Evolutionary conservation across 2,329 filamentous ascomycete genomes (phyloP), one percentile per base, ranked within the genome.

Genomic region (Pestalotiopsis sp.): DNA sequence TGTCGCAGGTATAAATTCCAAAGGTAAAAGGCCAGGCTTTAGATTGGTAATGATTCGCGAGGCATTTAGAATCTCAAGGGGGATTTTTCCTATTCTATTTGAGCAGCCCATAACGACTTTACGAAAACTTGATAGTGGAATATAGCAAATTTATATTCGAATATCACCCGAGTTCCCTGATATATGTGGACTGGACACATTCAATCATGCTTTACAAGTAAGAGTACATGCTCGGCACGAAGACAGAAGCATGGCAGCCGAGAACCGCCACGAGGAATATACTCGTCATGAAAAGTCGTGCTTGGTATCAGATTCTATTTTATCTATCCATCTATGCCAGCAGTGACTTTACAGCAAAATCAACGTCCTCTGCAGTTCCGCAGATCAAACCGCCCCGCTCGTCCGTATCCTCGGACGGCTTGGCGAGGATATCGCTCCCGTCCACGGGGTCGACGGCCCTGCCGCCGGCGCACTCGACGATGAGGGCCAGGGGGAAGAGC

Each of bases 391-490:
- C 86, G 0, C 79, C 86, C 27, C 81, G 81, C 71, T 88, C 86
- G 64, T 87, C 84, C 31, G 84, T 83, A 3, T 81, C 77, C 39
- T 67, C 73, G 9, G 87, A 70, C 2, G 72, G 67, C 60, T 68
- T 77, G 1, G 79, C 80, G 39, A 89, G 72, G 4, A 88, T 79
- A 13, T 79, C 74, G 2, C 59, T 69, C 0, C 85, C 85, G 17
- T 80, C 76, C 0, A 68, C 75, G 0, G 87, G 82, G 70, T 90
- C 87, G 0, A 90, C 74, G 0, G 88, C 89, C 64, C 73, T 77
- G 0, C 89, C 89, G 0, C 88, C 88, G 0, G 87, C 88, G 69
- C 87, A 89, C 76, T 91, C 89, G 1, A 91, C 71, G 1, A 91
- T 77, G 31, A 91, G 77, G 0, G 88, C 88, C n/a, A 91, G 77